Base-by-base conservation (phyloP, 176 grass and related monocot genomes). In the Themeda triandra region DNA sequence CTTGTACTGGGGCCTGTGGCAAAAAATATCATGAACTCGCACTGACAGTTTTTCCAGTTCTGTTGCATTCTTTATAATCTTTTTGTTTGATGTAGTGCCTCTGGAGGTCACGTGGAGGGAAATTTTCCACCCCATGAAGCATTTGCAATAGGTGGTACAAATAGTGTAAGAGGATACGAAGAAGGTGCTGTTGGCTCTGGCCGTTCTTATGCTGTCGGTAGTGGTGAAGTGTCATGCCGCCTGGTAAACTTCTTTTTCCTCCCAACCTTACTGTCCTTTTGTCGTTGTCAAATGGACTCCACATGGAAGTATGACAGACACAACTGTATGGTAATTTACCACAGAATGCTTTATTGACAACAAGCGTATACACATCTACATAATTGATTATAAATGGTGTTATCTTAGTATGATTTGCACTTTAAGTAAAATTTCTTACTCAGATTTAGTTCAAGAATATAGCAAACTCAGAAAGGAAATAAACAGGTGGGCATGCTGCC, bases 131-230 rank as follows among this genome's bases (percentile, higher is more conserved):
- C 93, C 64, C 91, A 99, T 76, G 91, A 94, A 89, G 96, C 96
- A 79, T 99, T 99, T 89, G 86, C 91, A 42, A 94, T 96, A 84
- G 96, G 96, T 77, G 96, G 96, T 63, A 92, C 91, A 30, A 96
- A 99, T 82, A 99, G 88, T 84, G 96, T 99, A 40, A 93, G 96
- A 89, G 96, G 96, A 88, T 99, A 99, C 13, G 91, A 96, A 75
- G 96, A 96, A 88, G 96, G 93, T 54, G 91, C 93, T 36, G 86
- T 99, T 73, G 91, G 93, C 18, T 94, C 91, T 79, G 96, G 91
- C 8, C 83, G 90, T 10, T 94, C 91, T 67, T 91, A 92, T 89
- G 92, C 81, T 68, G 89, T 96, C 44, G 96, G 91, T 58, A 94
- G 93, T 82, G 91, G 96, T 68, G 93, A 99, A 94, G 71, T 96